A percentile compares a stretch with the other conserved stretches of the same genome.
phyloP scores from a whole-genome alignment of 2,329 filamentous ascomycete genomes.

The Aaosphaeria pasadenensis region DNA sequence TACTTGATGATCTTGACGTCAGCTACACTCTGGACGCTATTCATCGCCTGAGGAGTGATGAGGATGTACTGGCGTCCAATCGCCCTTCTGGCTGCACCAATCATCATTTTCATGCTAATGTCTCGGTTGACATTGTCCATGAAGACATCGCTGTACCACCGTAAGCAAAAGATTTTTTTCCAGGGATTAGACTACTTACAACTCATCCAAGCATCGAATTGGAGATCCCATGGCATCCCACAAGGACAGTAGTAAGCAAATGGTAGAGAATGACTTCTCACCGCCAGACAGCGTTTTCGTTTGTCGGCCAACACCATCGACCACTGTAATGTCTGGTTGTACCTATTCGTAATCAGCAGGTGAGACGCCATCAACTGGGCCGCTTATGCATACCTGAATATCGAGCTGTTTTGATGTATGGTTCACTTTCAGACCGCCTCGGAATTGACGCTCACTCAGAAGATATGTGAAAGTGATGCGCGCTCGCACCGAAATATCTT shows the following conservation, averaged over 20 bases:
- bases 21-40: conserved; percentile 54
- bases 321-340: conserved; percentile 67
- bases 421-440: conserved; percentile 75
- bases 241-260: conserved; percentile 85
- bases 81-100: conserved; percentile 77
- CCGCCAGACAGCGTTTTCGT: conserved; percentile 93
- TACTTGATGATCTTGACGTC: conserved; percentile 80
- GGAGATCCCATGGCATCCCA: conserved; percentile 99
- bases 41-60: conserved; percentile 88
- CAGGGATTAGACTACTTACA: conserved; percentile 47
- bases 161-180: conserved; percentile 9
- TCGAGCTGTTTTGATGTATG: conserved; percentile 73
- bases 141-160: conserved; percentile 70
- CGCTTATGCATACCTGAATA: conserved; percentile 57
- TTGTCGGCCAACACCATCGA: conserved; percentile 68
- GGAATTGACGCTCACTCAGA: conserved; percentile 83
- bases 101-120: conserved; percentile 91
- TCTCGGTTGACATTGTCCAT: conserved; percentile 97
- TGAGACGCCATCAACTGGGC: not conserved
- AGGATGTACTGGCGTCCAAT: conserved; percentile 94
- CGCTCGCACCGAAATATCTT: conserved; percentile 80
- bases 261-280: conserved; percentile 96
- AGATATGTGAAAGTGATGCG: conserved; percentile 85
- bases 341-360: conserved; percentile 42
- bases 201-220: conserved; percentile 92